phyloP scores from a whole-genome alignment of 139 green algal species.

The Penium margaritaceum region DNA sequence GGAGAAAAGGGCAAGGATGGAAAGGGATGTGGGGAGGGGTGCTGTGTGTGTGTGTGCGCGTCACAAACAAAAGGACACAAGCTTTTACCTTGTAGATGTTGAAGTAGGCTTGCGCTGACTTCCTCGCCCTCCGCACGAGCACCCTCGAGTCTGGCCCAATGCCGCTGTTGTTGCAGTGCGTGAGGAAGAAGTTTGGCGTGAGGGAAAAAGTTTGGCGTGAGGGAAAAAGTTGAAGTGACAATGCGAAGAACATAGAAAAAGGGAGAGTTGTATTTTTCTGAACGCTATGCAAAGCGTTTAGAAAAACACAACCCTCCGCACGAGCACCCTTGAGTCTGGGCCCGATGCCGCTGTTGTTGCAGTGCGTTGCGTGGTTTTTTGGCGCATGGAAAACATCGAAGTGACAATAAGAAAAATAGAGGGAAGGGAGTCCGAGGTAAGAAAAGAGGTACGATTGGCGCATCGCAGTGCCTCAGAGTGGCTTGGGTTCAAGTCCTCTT shows the following conservation, averaged over 20 bases:
- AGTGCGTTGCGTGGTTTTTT: no score
- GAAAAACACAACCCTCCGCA: background rate
- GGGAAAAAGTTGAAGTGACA: background rate
- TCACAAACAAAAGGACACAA: no score
- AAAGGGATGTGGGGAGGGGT: no score
- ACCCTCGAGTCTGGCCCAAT: slow-evolving; percentile 96
- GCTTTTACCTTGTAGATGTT: slow-evolving; percentile 77
- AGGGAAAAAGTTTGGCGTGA: background rate
- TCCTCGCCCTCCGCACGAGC: slow-evolving; percentile 81
- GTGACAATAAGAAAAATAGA: no score
- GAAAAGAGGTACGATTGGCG: no score
- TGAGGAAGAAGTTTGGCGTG: background rate
- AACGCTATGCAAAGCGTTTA: background rate
- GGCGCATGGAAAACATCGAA: no score
- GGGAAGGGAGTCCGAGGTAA: no score
- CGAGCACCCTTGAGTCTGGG: background rate
- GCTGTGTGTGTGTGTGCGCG: no score
- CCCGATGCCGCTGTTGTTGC: no score
- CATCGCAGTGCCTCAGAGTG: no score
- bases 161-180: slow-evolving; percentile 51
- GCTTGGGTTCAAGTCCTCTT: no score
- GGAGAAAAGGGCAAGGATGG: no score
- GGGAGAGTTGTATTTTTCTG: background rate
- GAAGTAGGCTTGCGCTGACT: slow-evolving; percentile 80
- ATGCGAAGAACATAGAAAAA: background rate